Evolutionary conservation across 2,329 filamentous ascomycete species (phyloP), one percentile per base, ranked within the genome.

Genomic region (Botryotinia narcissicola): DNA sequence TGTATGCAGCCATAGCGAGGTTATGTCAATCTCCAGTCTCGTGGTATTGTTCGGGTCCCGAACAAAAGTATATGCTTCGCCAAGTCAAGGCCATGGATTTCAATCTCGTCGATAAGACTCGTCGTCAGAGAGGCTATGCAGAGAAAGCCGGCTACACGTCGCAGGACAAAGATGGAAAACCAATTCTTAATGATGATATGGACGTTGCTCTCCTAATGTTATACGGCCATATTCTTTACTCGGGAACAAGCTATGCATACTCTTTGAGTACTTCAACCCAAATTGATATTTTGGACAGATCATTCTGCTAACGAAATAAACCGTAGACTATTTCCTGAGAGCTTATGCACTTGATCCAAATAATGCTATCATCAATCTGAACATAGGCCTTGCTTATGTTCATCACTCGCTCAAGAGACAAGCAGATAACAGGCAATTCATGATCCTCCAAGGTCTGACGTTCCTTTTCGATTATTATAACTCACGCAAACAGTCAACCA

Each of bases 81-180:
- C 94, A 97, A 82, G 93, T 99, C 83, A 97, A 97, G 82, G 90
- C 90, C 5, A 93, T 97, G 84, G 96, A 99, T 82, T 91, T 88
- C 75, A 84, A 85, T 7, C 85, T 92, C 4, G 84, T 91, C 62
- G 85, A 83, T 3, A 85, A 87, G 22, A 83, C 86, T 22, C 83
- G 86, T 40, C 84, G 87, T 22, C 78, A 84, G 69, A 82, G 82
- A 40, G 79, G 83, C 40, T 84, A 83, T 76, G 80, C 81, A 57
- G 84, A 86, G 68, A 84, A 82, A 32, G 82, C 82, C 29, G 78
- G 84, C 42, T 82, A 83, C 77, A 80, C 83, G 51, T 72, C 77
- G 61, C 46, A 75, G 68, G 83, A 84, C 64, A 80, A 81, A 35
- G 78, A 81, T 61, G 80, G 81, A 70, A 77, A 79, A 75, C 60